Percentiles rank a stretch among this genome's conserved stretches.
Evolutionary conservation across 768 basidiomycete genomes (phyloP).

Genomic region (Obba rivulosa): DNA sequence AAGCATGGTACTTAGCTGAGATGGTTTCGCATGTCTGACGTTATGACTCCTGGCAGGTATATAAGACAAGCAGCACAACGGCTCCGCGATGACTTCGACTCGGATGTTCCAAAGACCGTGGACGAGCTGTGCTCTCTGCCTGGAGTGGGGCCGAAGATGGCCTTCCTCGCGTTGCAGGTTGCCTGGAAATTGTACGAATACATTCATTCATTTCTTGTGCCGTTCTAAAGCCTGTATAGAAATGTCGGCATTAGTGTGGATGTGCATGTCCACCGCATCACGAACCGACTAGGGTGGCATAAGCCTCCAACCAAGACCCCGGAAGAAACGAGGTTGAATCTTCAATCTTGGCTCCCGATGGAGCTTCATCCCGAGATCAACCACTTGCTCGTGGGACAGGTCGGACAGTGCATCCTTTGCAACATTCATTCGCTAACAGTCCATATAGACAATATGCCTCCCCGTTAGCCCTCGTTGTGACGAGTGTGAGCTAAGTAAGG

Average conservation of each 20-base stretch:
- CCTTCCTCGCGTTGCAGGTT: slow-evolving; percentile 75
- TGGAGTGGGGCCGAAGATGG: slow-evolving; percentile 97
- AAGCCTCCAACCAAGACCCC: slow-evolving; percentile 76
- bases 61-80: slow-evolving; percentile 67
- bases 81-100: slow-evolving; percentile 66
- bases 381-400: slow-evolving; percentile 79
- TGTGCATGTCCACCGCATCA: slow-evolving; percentile 93
- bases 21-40: neutral
- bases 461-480: slow-evolving; percentile 64
- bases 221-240: slow-evolving; percentile 29
- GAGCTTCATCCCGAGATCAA: slow-evolving; percentile 75
- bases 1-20: slow-evolving; percentile 23
- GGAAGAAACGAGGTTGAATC: slow-evolving; percentile 81
- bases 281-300: slow-evolving; percentile 93
- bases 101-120: slow-evolving; percentile 85
- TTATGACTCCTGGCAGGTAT: slow-evolving; percentile 41
- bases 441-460: slow-evolving; percentile 54
- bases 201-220: neutral
- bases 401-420: slow-evolving; percentile 17
- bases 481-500: slow-evolving; percentile 52
- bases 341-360: slow-evolving; percentile 80
- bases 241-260: slow-evolving; percentile 94
- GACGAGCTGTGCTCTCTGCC: slow-evolving; percentile 84
- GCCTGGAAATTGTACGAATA: slow-evolving; percentile 82
- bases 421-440: neutral